A percentile compares a stretch with the other conserved stretches of the same genome.
These are phyloP conservation scores for Phycomyces nitens DNA, from an alignment of 192 early-diverging fungal species.

Conservation along the genomic window DNA sequence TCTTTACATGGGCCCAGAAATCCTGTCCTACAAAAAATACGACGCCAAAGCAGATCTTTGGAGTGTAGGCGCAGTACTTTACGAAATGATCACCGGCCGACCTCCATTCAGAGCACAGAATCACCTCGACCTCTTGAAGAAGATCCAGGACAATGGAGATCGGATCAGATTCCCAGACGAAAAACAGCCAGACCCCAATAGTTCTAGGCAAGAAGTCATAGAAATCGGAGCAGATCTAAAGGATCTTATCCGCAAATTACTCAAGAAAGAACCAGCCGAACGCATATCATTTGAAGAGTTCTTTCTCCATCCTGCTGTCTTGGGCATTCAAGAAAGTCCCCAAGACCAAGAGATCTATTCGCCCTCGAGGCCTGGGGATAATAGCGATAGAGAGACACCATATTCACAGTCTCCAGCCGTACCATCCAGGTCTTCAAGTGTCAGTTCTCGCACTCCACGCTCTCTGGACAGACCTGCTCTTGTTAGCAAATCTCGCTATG, in stretches of 20 bases:
- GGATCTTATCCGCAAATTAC: constrained; percentile 75
- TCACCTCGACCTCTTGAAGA: constrained; percentile 87
- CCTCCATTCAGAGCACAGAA: constrained; percentile 92
- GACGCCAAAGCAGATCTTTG: constrained; percentile 95
- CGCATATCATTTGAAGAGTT: constrained; percentile 94
- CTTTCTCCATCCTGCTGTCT: constrained; percentile 77
- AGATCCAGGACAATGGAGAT: constrained; percentile 85
- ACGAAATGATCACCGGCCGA: constrained; percentile 88
- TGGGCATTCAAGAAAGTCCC: background rate
- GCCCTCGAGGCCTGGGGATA: too few species aligned
- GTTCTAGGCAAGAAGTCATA: background rate
- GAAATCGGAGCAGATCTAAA: constrained; percentile 64
- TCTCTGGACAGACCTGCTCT: background rate
- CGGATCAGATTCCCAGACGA: constrained; percentile 87
- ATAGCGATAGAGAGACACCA: too few species aligned
- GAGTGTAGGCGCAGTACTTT: constrained; percentile 93
- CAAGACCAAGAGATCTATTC: background rate
- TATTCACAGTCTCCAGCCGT: too few species aligned
- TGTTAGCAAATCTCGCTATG: background rate
- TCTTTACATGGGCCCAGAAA: constrained; percentile 92
- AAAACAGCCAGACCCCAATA: constrained; percentile 8
- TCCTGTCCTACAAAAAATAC: constrained; percentile 87
- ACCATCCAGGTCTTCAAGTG: too few species aligned
- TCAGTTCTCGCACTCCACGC: too few species aligned
- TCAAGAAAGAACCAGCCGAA: constrained; percentile 84